phyloP scores from a whole-genome alignment of 192 early-diverging fungal genomes.

The Backusella luteola region DNA sequence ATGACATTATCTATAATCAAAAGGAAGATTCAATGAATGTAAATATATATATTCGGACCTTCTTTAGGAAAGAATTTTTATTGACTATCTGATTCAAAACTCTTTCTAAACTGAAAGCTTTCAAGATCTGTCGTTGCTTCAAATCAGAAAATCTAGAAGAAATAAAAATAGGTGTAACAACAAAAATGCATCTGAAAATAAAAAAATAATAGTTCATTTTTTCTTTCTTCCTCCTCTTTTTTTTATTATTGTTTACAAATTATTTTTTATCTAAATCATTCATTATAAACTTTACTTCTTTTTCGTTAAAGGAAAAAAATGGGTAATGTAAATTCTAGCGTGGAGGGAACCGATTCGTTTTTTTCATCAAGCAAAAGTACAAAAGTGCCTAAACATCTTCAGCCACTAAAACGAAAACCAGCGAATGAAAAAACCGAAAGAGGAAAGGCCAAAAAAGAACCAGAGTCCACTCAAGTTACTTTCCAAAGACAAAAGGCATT shows the following conservation, averaged over 20 bases:
- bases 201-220: neutral
- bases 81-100: neutral
- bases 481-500: neutral
- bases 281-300: neutral
- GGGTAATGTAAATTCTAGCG: neutral
- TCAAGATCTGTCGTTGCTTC: neutral
- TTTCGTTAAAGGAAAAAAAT: neutral
- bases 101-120: neutral
- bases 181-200: neutral
- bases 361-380: neutral
- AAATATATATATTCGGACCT: no score
- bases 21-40: no score
- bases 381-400: conserved; percentile 9
- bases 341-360: neutral
- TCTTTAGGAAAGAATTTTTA: neutral
- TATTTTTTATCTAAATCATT: neutral
- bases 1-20: no score
- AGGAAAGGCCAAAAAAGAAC: neutral
- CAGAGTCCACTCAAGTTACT: neutral
- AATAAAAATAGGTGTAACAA: neutral
- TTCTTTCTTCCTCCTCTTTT: neutral
- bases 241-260: neutral
- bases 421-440: neutral
- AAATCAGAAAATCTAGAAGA: neutral
- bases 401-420: conserved; percentile 11